These are phyloP conservation scores for Cercospora beticola DNA, from an alignment of 2,329 filamentous ascomycete genomes.

Conservation along the genomic window DNA sequence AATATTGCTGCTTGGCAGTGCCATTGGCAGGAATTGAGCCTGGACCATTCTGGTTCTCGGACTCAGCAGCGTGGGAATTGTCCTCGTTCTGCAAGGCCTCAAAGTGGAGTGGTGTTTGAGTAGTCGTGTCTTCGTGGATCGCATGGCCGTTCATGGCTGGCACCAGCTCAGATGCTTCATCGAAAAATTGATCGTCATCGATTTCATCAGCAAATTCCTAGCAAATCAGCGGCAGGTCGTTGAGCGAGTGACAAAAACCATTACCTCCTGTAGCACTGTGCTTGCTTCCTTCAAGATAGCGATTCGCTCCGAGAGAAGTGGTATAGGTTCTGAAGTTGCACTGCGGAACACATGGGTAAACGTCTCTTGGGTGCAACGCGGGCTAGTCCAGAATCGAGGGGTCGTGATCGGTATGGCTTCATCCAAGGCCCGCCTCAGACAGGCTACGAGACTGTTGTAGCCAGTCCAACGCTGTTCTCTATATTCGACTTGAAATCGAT, in stretches of 20 bases:
- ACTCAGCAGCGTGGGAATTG: neutral
- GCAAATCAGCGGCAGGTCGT: conserved; percentile 13
- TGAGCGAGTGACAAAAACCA: neutral
- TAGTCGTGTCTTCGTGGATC: neutral
- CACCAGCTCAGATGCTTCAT: neutral
- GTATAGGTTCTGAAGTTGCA: conserved; percentile 81
- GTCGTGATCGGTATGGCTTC: conserved; percentile 90
- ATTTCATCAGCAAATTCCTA: conserved; percentile 21
- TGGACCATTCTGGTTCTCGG: neutral
- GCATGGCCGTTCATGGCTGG: neutral
- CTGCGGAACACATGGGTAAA: conserved; percentile 81
- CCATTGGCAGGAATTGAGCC: neutral
- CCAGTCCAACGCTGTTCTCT: conserved; percentile 81
- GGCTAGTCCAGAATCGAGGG: conserved; percentile 71
- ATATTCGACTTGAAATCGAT: conserved; percentile 82
- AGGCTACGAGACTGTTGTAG: conserved; percentile 91
- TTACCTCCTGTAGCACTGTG: conserved; percentile 58
- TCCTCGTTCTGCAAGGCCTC: neutral
- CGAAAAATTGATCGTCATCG: conserved; percentile 17
- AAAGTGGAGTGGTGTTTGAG: neutral
- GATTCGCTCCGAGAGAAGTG: conserved; percentile 75
- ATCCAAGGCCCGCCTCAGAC: conserved; percentile 81
- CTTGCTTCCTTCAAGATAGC: conserved; percentile 80
- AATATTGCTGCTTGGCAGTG: neutral
- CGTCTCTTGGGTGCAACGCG: conserved; percentile 66